Evolutionary conservation across 805 yeast species (phyloP).

Genomic region (baker's yeast (Saccharomyces cerevisiae)): DNA sequence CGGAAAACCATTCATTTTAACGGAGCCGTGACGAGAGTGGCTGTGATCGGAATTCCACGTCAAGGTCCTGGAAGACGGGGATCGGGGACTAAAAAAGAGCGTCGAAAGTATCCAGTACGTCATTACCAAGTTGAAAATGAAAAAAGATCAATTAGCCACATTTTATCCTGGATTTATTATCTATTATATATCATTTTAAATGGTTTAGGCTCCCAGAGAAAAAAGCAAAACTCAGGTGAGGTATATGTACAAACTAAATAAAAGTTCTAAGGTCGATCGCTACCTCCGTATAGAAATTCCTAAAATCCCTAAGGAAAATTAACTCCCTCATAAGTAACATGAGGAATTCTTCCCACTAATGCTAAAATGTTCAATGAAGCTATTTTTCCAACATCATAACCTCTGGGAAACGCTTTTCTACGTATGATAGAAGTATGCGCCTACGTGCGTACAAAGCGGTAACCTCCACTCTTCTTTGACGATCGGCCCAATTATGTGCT

Average conservation of each 20-base stretch:
- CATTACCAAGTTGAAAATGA: no score
- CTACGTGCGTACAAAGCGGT: constrained; percentile 19
- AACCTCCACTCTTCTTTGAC: constrained; percentile 20
- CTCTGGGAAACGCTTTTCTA: background rate
- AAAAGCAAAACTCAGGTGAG: background rate
- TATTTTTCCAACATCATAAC: background rate
- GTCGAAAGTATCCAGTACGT: no score
- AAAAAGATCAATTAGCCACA: background rate
- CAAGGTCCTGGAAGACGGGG: no score
- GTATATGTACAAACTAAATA: background rate
- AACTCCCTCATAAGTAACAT: background rate
- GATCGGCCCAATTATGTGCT: constrained; percentile 33
- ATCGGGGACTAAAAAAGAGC: no score
- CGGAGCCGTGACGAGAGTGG: no score
- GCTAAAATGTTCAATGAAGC: background rate
- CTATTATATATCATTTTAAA: background rate
- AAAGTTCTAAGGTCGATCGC: background rate
- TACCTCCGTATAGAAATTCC: background rate
- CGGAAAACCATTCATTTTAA: no score
- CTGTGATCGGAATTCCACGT: no score
- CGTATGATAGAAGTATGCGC: constrained; percentile 9
- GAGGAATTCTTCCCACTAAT: background rate
- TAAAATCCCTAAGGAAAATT: background rate
- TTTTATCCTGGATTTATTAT: background rate
- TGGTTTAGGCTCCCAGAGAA: background rate